Percentiles rank a stretch among this genome's conserved stretches.
Evolutionary conservation across 306 rosid species (phyloP).

Genomic region (Lablab purpureus): DNA sequence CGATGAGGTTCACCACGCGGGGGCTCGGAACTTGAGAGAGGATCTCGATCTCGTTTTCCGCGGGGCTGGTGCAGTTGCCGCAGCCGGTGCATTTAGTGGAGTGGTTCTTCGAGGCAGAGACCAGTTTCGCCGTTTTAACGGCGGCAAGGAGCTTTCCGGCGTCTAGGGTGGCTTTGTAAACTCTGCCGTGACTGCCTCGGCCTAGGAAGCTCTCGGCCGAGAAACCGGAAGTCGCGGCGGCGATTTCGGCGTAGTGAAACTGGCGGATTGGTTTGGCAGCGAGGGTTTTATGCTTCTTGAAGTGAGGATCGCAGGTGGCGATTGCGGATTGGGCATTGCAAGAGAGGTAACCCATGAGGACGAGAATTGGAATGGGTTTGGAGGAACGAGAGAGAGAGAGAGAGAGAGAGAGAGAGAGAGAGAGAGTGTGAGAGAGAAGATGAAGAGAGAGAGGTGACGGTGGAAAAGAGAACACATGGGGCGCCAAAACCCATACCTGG

Average conservation of each 20-base stretch:
- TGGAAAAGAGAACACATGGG: conserved; percentile 21
- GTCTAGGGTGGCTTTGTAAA: conserved; percentile 76
- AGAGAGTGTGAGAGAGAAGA: neutral
- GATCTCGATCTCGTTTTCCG: conserved; percentile 93
- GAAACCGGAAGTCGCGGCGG: conserved; percentile 67
- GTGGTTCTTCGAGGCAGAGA: neutral
- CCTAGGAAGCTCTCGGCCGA: conserved; percentile 74
- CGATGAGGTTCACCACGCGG: conserved; percentile 81
- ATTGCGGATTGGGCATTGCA: conserved; percentile 84
- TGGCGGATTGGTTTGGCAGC: conserved; percentile 45
- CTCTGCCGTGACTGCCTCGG: conserved; percentile 88
- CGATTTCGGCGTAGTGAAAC: conserved; percentile 61
- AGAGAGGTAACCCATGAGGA: conserved; percentile 71
- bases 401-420: neutral
- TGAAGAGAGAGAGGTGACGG: neutral
- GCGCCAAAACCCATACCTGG: conserved; percentile 63
- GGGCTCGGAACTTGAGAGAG: conserved; percentile 68
- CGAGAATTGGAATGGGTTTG: neutral
- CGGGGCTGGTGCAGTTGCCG: conserved; percentile 61
- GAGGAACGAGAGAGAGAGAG: neutral
- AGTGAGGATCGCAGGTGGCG: conserved; percentile 71
- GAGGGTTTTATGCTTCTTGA: conserved; percentile 53
- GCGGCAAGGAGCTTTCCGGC: conserved; percentile 73
- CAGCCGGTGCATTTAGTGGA: conserved; percentile 46
- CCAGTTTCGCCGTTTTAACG: conserved; percentile 62